Evolutionary conservation across 345 rosid genomes (phyloP), one percentile per base, ranked within the genome.

Genomic region (Firmiana major): DNA sequence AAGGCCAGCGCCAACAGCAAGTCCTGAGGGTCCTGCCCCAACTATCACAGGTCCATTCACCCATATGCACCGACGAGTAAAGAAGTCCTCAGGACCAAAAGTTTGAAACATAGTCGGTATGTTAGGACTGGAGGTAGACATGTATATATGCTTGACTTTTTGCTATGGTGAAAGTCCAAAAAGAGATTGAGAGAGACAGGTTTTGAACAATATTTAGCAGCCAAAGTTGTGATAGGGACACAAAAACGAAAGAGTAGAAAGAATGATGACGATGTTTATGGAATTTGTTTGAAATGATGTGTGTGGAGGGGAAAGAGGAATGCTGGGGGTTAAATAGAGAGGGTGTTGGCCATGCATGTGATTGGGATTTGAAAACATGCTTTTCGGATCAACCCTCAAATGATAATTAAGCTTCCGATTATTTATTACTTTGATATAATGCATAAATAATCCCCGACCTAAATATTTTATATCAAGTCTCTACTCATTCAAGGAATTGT

Each of bases 21-120:
- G 67, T n/a, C 98, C 98, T 0, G 98, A 93, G 3, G 98, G 98
- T 0, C 98, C 98, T 11, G 93, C 96, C 17, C 97, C 97, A 19
- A 93, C 92, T 9, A 93, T 93, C 78, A 93, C 93, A 0, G 97
- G 97, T 4, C 98, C 98, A 78, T 90, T 91, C 60, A 91, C 94
- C 97, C 92, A 93, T 45, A 89, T 85, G 84, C 92, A 91, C 19
- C 93, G 81, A 42, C 88, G 82, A 58, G 87, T 79, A 67, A 78
- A 84, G 72, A 86, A 81, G 57, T 76, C 83, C 17, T 84, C 83
- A 0, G 76, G 79, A 60, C 53, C 66, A n/a, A 74, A 69, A 75
- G 60, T 78, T 62, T 73, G 89, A 78, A 80, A 80, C 91, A 89
- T 86, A 75, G 84, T 80, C 26, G 89, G 80, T 26, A 83, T 79